Evolutionary conservation across 1,284 basidiomycete genomes (phyloP).

Genomic region (Pyrrhoderma lamaoense): DNA sequence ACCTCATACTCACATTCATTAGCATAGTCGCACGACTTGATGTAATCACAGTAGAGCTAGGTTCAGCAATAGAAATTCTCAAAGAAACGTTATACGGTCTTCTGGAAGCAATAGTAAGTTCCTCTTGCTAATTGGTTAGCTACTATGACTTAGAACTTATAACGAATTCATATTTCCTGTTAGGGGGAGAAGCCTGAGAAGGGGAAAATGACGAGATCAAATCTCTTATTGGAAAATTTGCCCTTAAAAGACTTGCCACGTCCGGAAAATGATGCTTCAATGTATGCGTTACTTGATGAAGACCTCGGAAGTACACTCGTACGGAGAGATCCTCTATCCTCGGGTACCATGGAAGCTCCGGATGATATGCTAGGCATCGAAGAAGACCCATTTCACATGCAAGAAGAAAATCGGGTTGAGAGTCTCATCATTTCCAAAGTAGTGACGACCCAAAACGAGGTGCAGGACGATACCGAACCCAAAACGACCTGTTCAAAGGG

Average conservation of each 20-base stretch:
- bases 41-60: conserved; percentile 39
- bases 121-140: neutral
- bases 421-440: neutral
- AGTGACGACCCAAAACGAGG: neutral
- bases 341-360: neutral
- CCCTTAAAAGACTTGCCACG: neutral
- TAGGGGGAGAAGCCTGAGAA: neutral
- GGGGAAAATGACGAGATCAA: neutral
- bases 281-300: conserved; percentile 14
- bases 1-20: conserved; percentile 50
- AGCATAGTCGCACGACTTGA: conserved; percentile 54
- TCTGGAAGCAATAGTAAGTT: conserved; percentile 21
- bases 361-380: neutral
- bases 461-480: neutral
- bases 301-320: conserved; percentile 20
- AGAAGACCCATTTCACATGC: neutral
- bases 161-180: neutral
- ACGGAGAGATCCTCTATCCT: neutral
- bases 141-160: neutral
- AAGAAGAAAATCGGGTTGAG: neutral
- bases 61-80: conserved; percentile 30
- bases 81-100: conserved; percentile 26
- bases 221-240: neutral
- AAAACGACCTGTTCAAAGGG: neutral
- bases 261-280: conserved; percentile 3